Percentiles rank a stretch among this genome's conserved stretches.
Evolutionary conservation across 2,329 filamentous ascomycete species (phyloP).

Genomic region (Verticillium zaregamsianum): DNA sequence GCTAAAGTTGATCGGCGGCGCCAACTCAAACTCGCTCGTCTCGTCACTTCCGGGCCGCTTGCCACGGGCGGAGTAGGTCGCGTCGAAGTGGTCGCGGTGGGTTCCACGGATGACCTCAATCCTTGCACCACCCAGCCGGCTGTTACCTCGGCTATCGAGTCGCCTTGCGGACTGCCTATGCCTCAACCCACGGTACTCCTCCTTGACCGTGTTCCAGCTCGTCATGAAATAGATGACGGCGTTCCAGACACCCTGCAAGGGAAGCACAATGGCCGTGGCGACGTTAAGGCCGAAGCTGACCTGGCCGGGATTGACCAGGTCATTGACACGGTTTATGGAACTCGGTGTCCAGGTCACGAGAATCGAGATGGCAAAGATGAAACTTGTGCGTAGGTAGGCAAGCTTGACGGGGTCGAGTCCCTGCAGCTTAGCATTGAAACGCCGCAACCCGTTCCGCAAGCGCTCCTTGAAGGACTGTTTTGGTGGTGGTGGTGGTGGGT

Average conservation of each 20-base stretch:
- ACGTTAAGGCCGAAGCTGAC: slow-evolving; percentile 64
- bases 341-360: slow-evolving; percentile 62
- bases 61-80: slow-evolving; percentile 3
- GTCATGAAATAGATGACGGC: slow-evolving; percentile 71
- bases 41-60: slow-evolving; percentile 10
- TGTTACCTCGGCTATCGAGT: slow-evolving; percentile 5
- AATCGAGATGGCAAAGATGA: slow-evolving; percentile 57
- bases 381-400: slow-evolving; percentile 56
- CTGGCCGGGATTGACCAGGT: slow-evolving; percentile 50
- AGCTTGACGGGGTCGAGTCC: slow-evolving; percentile 54
- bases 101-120: slow-evolving; percentile 2
- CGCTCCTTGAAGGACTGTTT: slow-evolving; percentile 11
- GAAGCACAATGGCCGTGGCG: slow-evolving; percentile 66
- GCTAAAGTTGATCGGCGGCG: neutral
- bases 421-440: slow-evolving; percentile 27
- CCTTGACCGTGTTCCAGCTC: slow-evolving; percentile 41
- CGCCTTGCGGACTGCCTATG: neutral
- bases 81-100: neutral
- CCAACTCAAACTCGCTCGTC: slow-evolving; percentile 11
- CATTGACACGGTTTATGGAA: slow-evolving; percentile 70
- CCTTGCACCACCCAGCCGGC: slow-evolving; percentile 1
- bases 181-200: slow-evolving; percentile 18
- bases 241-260: slow-evolving; percentile 79
- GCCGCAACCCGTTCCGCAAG: slow-evolving; percentile 15
- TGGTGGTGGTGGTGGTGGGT: slow-evolving; percentile 6